Evolutionary conservation across 129 eudicot species (phyloP), one percentile per base, ranked within the genome.

Genomic region (Solidago caesia): DNA sequence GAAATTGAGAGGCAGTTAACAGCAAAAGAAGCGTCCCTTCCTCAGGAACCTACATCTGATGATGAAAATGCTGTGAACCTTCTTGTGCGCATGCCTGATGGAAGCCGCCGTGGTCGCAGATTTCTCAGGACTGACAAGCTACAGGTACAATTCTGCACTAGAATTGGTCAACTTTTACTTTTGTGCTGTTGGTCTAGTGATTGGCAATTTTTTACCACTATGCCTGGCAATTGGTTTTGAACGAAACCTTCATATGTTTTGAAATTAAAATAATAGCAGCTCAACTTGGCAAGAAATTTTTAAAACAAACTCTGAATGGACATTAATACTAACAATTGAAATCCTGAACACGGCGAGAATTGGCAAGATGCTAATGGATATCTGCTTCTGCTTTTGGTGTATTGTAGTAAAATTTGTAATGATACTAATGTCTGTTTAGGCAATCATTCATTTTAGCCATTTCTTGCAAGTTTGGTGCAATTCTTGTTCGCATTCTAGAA

Each of bases 11-110:
- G 99, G 73, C 91, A 88, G 75, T 76, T 95, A 68, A 96, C 94
- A 4, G 99, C 92, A 78, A 95, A 95, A 84, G 96, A 88, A 77
- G 91, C 94, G 68, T 95, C 96, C 43, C 97, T 95, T 83, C 97
- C 99, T 74, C 80, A 77, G 70, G 99, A 95, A 75, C 99, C 99
- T 74, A 48, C 94, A n/a, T 25, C 87, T 13, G 96, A 88, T 85
- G 87, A 95, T 82, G 99, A 91, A 80, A 91, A 95, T 75, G 96
- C 93, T 55, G 87, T 94, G 33, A 94, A 82, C 11, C 97, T 94
- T 74, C 97, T 94, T 72, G 96, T 94, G 77, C 88, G 96, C 51
- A 88, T 94, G 99, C 97, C 99, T 53, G 94, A 94, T 79, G 97
- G 99, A 56, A 87, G 88, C 75, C 85, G 97, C 14, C 87, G 85